Evolutionary conservation across 169 alveolate genomes (phyloP), one percentile per base, ranked within the genome.

Genomic region (Ichthyophthirius multifiliis): DNA sequence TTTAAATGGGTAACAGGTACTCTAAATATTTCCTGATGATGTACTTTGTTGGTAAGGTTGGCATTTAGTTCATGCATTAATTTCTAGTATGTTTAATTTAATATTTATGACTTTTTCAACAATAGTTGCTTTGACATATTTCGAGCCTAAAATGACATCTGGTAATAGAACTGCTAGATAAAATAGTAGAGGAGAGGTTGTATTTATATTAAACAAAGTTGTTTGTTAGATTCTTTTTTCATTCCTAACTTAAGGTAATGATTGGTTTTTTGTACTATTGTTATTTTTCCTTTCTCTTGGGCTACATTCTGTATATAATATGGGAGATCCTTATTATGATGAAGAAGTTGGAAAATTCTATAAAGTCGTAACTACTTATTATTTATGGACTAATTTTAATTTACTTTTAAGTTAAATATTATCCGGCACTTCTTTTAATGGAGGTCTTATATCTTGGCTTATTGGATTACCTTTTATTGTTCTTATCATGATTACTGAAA

Each of bases 131-230:
- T 73, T 47, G 18, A 65, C 85, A 32, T 79, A 44, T 55, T 79
- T 79, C 67, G 74, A 65, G 41, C 85, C 85, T 4, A 16, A 44
- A n/a, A 79, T 79, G 85, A 79, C 67, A n/a, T 65, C 80, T 45
- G 45, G 37, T 18, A 65, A 79, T 65, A 65, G 85, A 65, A 65
- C 85, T 35, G 85, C 85, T 3, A 65, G 85, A 79, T 34, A 79
- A 65, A 39, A 76, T 20, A 37, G 65, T 23, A 37, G 31, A 16
- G 79, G 81, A 2, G 85, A 79, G 39, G 85, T 79, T 27, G 80
- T 65, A 13, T 79, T 79, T 16, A 79, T 79, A 27, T 65, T 67
- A 4, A 79, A 71, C 27, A 79, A 79, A 45, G 63, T 47, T 4
- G 12, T 65, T 45, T 79, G 85, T 48, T 46, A 79, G 30, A 65